A percentile compares a stretch with the other conserved stretches of the same genome.
phyloP scores from a whole-genome alignment of 1,284 basidiomycete species.

The Melampsora americana region DNA sequence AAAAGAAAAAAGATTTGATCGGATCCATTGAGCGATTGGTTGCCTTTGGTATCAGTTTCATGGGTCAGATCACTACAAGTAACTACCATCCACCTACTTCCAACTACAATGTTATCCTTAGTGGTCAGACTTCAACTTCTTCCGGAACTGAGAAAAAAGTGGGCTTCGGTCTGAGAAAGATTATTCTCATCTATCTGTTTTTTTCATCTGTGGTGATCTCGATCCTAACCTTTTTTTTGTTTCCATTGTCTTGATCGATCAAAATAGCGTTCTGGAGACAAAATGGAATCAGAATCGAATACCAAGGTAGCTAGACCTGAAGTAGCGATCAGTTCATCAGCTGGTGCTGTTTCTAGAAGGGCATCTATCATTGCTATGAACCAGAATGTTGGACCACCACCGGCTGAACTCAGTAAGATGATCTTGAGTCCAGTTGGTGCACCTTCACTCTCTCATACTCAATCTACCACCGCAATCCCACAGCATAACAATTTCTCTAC shows the following conservation, averaged over 20 bases:
- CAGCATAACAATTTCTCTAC: constrained; percentile 1
- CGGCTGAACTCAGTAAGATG: background rate
- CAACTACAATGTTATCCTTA: background rate
- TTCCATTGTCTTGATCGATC: background rate
- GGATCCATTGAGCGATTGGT: background rate
- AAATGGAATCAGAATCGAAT: background rate
- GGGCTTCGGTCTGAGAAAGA: background rate
- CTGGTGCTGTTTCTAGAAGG: constrained; percentile 11
- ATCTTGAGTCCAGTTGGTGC: background rate
- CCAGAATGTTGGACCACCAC: background rate
- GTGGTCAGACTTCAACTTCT: background rate
- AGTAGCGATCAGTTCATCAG: constrained; percentile 14
- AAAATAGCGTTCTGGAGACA: constrained; percentile 14
- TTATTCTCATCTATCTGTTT: background rate
- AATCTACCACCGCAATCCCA: constrained; percentile 2
- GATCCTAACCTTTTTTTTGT: background rate
- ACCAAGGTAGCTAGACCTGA: constrained; percentile 26
- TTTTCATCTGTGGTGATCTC: background rate
- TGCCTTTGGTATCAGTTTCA: background rate
- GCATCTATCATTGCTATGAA: background rate
- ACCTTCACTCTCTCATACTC: background rate
- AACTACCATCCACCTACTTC: background rate
- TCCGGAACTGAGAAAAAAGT: constrained; percentile 11
- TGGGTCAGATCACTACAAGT: background rate
- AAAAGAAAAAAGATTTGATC: background rate